Evolutionary conservation across 257 asterid species (phyloP).

Genomic region (Nicotiana tabacum): DNA sequence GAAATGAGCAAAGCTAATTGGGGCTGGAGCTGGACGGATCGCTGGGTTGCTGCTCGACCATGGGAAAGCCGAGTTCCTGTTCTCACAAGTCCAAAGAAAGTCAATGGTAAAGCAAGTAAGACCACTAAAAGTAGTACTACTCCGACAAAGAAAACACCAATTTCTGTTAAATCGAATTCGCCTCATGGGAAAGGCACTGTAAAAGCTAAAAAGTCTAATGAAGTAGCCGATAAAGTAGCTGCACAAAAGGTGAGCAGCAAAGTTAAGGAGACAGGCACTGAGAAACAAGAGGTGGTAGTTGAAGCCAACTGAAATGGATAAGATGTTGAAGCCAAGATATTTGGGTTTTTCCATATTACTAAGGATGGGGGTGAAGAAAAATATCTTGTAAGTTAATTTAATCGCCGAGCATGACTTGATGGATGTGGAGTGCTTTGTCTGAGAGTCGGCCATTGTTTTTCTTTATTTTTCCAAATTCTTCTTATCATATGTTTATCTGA

Average conservation of each 20-base stretch:
- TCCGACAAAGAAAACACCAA: constrained; percentile 37
- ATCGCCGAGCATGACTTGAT: not conserved
- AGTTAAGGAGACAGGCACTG: constrained; percentile 15
- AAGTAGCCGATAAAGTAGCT: constrained; percentile 32
- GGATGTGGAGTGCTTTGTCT: not conserved
- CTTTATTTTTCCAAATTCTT: not conserved
- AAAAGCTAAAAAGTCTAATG: constrained; percentile 45
- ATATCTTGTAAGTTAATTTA: not conserved
- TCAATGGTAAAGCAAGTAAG: constrained; percentile 31
- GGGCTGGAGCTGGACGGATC: constrained; percentile 99
- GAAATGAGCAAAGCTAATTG: constrained; percentile 64
- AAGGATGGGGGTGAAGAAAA: not conserved
- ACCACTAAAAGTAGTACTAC: constrained; percentile 27
- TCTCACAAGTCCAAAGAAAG: constrained; percentile 48
- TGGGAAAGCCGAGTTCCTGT: constrained; percentile 77
- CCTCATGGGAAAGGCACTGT: constrained; percentile 45
- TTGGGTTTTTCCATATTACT: not conserved
- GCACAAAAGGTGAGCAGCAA: constrained; percentile 29
- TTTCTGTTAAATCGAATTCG: constrained; percentile 38
- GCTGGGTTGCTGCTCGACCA: constrained; percentile 96
- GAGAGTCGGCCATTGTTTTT: not conserved
- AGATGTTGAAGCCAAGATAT: not conserved
- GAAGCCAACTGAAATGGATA: not conserved
- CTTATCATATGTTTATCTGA: not conserved
- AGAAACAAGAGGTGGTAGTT: not conserved